These are phyloP conservation scores for Beauveria bassiana DNA, from an alignment of 2,329 filamentous ascomycete species.

Conservation along the genomic window DNA sequence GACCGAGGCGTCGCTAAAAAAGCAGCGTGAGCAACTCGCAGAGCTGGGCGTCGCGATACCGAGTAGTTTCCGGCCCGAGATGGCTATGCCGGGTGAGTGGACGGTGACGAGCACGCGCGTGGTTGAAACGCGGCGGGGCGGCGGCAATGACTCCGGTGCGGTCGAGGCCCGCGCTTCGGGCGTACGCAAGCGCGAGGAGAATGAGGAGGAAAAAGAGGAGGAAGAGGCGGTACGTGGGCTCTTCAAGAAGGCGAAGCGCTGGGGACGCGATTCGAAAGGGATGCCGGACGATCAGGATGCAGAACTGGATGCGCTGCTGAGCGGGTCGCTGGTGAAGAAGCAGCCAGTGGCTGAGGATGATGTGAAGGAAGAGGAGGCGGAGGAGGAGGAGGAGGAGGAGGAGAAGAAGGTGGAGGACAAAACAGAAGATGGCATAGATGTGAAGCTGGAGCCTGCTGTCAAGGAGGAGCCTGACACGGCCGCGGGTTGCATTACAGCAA, in stretches of 20 bases:
- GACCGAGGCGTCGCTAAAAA: conserved; percentile 62
- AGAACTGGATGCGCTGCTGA: conserved; percentile 57
- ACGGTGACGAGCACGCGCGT: conserved; percentile 59
- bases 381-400: conserved; percentile 18
- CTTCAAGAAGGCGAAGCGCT: conserved; percentile 51
- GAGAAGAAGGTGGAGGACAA: conserved; percentile 19
- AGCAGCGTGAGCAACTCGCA: conserved; percentile 79
- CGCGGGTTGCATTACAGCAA: conserved; percentile 11
- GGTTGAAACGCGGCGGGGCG: conserved; percentile 36
- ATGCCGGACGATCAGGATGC: conserved; percentile 38
- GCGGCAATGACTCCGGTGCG: conserved; percentile 30
- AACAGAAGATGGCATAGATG: conserved; percentile 11
- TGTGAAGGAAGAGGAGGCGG: conserved; percentile 8
- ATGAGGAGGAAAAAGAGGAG: conserved; percentile 54
- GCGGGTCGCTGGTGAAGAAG: conserved; percentile 23
- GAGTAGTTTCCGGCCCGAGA: conserved; percentile 65
- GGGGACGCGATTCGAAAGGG: conserved; percentile 46
- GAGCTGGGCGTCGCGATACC: conserved; percentile 82
- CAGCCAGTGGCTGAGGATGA: conserved; percentile 12
- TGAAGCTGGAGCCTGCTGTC: conserved; percentile 22
- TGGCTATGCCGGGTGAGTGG: conserved; percentile 90
- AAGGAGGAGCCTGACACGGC: conserved; percentile 31
- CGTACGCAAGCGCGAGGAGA: conserved; percentile 54
- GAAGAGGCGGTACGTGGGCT: conserved; percentile 49
- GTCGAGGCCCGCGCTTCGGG: conserved; percentile 45